These are phyloP conservation scores for Tetraselmis chui DNA, from an alignment of 139 green algal genomes.

Conservation along the genomic window DNA sequence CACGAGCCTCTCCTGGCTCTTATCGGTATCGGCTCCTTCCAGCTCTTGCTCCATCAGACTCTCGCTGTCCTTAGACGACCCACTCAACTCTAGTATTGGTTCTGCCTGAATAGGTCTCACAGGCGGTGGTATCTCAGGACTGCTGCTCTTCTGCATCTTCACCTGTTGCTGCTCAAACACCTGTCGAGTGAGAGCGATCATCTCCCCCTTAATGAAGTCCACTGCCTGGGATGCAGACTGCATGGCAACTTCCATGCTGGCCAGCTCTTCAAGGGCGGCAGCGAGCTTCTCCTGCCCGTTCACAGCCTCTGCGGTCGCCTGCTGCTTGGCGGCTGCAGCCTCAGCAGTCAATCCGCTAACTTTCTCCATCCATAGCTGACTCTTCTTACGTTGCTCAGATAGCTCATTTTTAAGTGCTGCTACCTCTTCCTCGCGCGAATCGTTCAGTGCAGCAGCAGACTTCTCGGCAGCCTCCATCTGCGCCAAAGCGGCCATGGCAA, in stretches of 20 bases:
- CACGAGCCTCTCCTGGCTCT: not conserved
- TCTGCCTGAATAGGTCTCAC: no score
- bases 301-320: not conserved
- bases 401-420: not conserved
- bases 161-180: not conserved
- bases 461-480: not conserved
- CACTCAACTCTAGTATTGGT: no score
- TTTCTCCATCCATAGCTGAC: not conserved
- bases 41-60: no score
- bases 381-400: not conserved
- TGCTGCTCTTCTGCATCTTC: not conserved
- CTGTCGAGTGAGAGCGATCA: not conserved
- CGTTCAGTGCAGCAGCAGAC: not conserved
- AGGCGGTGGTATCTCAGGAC: no score
- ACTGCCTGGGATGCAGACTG: not conserved
- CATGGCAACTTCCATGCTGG: not conserved
- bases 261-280: not conserved
- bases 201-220: not conserved
- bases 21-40: not conserved
- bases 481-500: not conserved
- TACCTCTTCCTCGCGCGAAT: not conserved
- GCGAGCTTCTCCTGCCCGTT: not conserved
- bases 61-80: no score
- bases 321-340: not conserved
- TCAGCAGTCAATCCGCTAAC: not conserved